phyloP scores from a whole-genome alignment of 2,329 filamentous ascomycete genomes.

The Zopfia rhizophila region DNA sequence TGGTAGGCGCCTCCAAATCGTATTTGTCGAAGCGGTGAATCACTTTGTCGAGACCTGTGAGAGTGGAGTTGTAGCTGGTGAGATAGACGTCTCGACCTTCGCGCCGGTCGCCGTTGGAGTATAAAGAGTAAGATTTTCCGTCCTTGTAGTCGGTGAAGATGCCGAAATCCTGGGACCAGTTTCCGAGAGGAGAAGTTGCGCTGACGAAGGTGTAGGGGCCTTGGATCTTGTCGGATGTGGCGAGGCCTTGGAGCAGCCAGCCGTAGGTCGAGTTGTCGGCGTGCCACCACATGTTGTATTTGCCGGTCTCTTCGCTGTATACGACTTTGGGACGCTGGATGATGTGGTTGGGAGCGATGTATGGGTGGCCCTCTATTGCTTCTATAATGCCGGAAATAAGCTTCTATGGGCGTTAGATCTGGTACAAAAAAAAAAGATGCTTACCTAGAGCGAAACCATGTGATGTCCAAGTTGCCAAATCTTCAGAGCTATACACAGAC shows the following conservation, averaged over 20 bases:
- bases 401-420: neutral
- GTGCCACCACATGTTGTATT: constrained; percentile 71
- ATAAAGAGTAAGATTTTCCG: constrained; percentile 65
- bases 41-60: constrained; percentile 63
- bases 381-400: constrained; percentile 38
- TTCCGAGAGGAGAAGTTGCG: constrained; percentile 66
- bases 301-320: constrained; percentile 63
- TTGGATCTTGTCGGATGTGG: constrained; percentile 62
- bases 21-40: constrained; percentile 68
- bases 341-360: constrained; percentile 65
- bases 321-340: constrained; percentile 72
- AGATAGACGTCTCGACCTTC: constrained; percentile 69
- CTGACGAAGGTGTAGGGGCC: constrained; percentile 67
- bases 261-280: constrained; percentile 69
- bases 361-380: constrained; percentile 64
- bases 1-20: constrained; percentile 69
- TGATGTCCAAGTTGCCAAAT: constrained; percentile 68
- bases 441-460: constrained; percentile 67
- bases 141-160: constrained; percentile 70
- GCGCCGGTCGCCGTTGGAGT: constrained; percentile 67
- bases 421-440: constrained; percentile 16
- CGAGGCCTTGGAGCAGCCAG: constrained; percentile 66
- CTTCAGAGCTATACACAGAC: constrained; percentile 67
- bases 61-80: constrained; percentile 63
- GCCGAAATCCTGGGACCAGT: constrained; percentile 72